phyloP scores from a whole-genome alignment of 192 early-diverging fungal genomes.

The Coemansia nantahalensis region DNA sequence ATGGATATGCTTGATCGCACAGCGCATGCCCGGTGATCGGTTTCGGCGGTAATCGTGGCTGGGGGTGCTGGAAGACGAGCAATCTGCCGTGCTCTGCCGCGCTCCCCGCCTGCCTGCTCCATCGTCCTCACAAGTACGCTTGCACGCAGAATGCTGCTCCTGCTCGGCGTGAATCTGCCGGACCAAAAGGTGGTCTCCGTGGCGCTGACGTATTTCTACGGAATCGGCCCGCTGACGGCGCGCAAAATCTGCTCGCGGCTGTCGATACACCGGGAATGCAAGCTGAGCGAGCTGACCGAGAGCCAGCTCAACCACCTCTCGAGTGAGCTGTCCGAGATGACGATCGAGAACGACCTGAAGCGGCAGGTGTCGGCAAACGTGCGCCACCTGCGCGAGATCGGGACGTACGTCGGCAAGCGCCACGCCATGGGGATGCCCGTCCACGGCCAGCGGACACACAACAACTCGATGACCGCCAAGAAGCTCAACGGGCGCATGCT shows the following conservation, averaged over 20 bases:
- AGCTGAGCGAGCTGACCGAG: constrained; percentile 86
- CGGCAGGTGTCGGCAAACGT: constrained; percentile 69
- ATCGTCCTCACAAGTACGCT: too few relatives aligned
- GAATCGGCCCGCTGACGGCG: constrained; percentile 78
- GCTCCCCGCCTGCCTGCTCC: too few relatives aligned
- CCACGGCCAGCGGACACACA: constrained; percentile 82
- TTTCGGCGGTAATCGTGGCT: too few relatives aligned
- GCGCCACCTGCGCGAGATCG: constrained; percentile 68
- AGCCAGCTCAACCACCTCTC: constrained; percentile 84
- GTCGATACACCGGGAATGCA: constrained; percentile 80
- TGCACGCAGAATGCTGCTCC: constrained; percentile 65
- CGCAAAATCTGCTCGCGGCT: constrained; percentile 75
- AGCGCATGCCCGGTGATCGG: too few relatives aligned
- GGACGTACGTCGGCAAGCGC: constrained; percentile 75
- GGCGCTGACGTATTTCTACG: constrained; percentile 87
- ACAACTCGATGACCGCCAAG: constrained; percentile 85
- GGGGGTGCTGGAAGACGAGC: too few relatives aligned
- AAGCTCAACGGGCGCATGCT: constrained; percentile 66
- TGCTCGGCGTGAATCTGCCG: constrained; percentile 93
- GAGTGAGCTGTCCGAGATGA: constrained; percentile 83
- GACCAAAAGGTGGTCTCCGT: constrained; percentile 83
- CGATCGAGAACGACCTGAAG: constrained; percentile 76
- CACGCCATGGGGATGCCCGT: constrained; percentile 88
- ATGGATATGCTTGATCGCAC: too few relatives aligned
- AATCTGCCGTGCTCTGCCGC: too few relatives aligned